Base-by-base conservation (phyloP, 306 rosid species). In the Potentilla sterilis region DNA sequence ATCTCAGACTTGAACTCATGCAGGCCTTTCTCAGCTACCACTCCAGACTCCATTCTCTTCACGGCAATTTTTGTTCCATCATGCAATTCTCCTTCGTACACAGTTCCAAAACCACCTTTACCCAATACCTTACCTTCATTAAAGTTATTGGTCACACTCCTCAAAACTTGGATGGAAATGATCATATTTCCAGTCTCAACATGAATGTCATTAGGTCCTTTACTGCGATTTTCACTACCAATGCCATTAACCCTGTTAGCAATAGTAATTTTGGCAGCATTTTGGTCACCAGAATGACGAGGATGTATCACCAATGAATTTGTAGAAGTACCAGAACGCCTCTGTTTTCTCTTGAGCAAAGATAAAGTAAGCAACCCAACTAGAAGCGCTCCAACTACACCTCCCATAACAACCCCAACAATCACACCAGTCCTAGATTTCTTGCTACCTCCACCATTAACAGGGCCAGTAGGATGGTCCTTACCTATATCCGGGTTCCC, bases 61-160 rank as follows among this genome's bases (percentile, higher is more conserved):
- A 95, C 97, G 3, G 99, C 99, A 73, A 95, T 95, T 75, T 86
- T 80, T 0, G 99, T 92, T 62, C 99, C 97, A 13, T 95, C 99
- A 4, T 90, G 91, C 79, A 95, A 80, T 63, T 90, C 97, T 19
- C 97, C 99, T 72, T 80, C 85, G 75, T 95, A 95, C 64, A 90
- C 97, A 6, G 87, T 89, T 57, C 97, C 99, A 63, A 92, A 95
- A 9, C 98, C 97, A 0, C 98, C 98, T 12, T 28, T 88, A 19
- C 98, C 98, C 65, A 95, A 74, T 71, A 90, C 79, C 72, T 89
- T 90, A 16, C 80, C 79, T 37, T 88, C 77, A 34, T 88, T 77
- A 70, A 95, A 95, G 77, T 90, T 84, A 78, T 86, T 67, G 34
- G 97, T 95, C 65, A 89, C 97, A n/a, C 66, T 82, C 78, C 81